A percentile compares a stretch with the other conserved stretches of the same genome.
Evolutionary conservation across 768 basidiomycete species (phyloP).

Genomic region (Crassisporium funariophilum): DNA sequence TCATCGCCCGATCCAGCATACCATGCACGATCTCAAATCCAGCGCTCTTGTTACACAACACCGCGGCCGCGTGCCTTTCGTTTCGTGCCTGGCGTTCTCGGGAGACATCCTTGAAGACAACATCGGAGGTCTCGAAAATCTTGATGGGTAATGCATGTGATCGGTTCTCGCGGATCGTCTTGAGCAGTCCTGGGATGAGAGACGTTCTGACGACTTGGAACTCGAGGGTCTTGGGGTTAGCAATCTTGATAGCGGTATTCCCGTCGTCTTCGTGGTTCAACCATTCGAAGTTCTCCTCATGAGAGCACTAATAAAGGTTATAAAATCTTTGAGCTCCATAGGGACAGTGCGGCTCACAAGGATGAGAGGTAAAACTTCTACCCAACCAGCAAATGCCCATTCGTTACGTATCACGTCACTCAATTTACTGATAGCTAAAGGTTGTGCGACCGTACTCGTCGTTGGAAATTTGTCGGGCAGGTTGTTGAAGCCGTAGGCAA

Average conservation of each 20-base stretch:
- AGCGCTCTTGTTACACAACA: conserved; percentile 96
- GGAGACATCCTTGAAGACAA: conserved; percentile 82
- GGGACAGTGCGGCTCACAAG: conserved; percentile 55
- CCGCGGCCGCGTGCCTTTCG: conserved; percentile 82
- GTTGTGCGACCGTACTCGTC: conserved; percentile 94
- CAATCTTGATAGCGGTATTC: conserved; percentile 83
- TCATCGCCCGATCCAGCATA: conserved; percentile 92
- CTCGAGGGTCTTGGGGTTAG: conserved; percentile 96
- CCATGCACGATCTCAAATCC: conserved; percentile 98
- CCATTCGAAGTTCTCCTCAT: conserved; percentile 97
- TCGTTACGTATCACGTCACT: conserved; percentile 86
- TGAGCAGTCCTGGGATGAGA: conserved; percentile 92
- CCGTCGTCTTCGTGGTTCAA: conserved; percentile 87
- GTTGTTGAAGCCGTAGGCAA: conserved; percentile 98
- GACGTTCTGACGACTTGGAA: conserved; percentile 98
- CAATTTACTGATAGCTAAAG: conserved; percentile 85
- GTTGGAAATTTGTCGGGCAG: conserved; percentile 89
- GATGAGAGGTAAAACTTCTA: conserved; percentile 92
- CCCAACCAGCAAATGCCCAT: conserved; percentile 95
- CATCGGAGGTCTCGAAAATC: conserved; percentile 92
- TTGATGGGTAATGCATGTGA: conserved; percentile 90
- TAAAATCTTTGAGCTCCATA: background rate
- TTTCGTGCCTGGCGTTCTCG: conserved; percentile 87
- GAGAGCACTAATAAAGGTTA: conserved; percentile 75
- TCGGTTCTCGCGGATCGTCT: conserved; percentile 95